A percentile compares a stretch with the other conserved stretches of the same genome.
phyloP scores from a whole-genome alignment of 73 alveolate genomes.

The Paramecium biaurelia region DNA sequence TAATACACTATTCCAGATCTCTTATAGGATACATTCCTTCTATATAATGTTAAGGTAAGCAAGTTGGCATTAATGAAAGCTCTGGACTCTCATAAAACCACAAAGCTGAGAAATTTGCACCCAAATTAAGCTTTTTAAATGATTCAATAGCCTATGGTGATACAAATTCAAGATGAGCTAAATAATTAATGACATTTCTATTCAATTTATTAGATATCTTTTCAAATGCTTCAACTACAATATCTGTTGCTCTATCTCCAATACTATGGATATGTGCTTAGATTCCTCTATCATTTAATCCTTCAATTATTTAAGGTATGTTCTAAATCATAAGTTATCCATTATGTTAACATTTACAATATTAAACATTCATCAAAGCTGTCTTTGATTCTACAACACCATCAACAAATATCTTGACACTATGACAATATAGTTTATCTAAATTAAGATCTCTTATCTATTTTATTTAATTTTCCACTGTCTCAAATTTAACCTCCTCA shows the following conservation, averaged over 20 bases:
- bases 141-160: neutral
- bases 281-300: neutral
- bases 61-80: neutral
- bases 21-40: neutral
- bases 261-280: neutral
- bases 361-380: neutral
- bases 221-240: neutral
- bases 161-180: neutral
- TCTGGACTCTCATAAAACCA: neutral
- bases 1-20: neutral
- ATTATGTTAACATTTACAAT: neutral
- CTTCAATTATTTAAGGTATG: neutral
- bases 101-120: neutral
- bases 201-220: neutral
- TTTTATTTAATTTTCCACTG: neutral
- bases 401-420: neutral
- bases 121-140: neutral
- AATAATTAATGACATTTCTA: neutral
- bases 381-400: neutral
- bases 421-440: neutral
- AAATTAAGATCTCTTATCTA: neutral
- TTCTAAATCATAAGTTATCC: neutral
- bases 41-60: neutral
- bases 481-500: neutral
- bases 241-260: constrained; percentile 6